Evolutionary conservation across 2,329 filamentous ascomycete species (phyloP), one percentile per base, ranked within the genome.

Genomic region (Fusarium piperis): DNA sequence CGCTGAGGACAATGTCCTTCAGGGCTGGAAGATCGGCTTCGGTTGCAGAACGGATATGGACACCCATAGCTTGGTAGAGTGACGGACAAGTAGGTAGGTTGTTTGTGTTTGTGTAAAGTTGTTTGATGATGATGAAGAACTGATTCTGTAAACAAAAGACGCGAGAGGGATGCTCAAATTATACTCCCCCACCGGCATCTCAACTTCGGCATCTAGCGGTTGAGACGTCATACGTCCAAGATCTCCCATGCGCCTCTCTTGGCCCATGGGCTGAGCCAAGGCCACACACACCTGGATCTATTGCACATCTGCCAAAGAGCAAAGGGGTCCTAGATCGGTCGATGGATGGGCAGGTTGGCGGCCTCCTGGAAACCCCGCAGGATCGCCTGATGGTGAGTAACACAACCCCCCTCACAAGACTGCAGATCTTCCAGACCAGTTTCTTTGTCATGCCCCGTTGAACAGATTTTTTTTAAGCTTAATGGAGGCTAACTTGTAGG

Each of bases 1-100:
- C 70, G 32, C 57, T 73, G 53, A 72, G 70, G 67, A 73, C 36
- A 1, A 73, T 44, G 11, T 72, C 70, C 59, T 68, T 72, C 30
- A 72, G 28, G 9, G 67, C 70, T 11, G 70, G 70, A 33, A 72
- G 23, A 26, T 72, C 70, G 46, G 62, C 32, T 13, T 62, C 41
- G 2, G 70, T 73, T 58, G 70, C 70, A 30, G 67, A 11, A 39
- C 70, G 67, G 26, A 73, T 48, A 36, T 57, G 67, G 23, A 73
- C n/a, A n/a, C 65, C 59, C 70, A 72, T 72, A n/a, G 18, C 58
- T 44, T 33, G 20, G 32, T n/a, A 18, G n/a, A 35, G 23, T 33
- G 18, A 23, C 26, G 15, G 10, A 16, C 13, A 9, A 23, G n/a
- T 13, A n/a, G 11, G 8, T 12, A 36, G 18, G 20, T 23, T 41